Evolutionary conservation across 83 land plant species (phyloP), one percentile per base, ranked within the genome.

Genomic region (Larix sibirica): DNA sequence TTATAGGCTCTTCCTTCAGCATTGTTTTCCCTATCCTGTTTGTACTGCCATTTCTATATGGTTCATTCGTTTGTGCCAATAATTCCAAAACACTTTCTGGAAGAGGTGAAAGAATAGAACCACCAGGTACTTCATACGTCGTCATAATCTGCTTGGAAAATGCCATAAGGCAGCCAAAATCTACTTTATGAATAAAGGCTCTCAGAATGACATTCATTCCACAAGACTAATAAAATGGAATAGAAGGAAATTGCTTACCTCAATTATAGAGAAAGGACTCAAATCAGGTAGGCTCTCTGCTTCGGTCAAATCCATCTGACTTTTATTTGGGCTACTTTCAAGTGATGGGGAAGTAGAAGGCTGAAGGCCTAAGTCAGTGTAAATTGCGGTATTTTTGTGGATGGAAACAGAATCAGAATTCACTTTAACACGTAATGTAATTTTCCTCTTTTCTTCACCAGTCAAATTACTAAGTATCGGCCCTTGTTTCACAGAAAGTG

Each of bases 81-180:
- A 40, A 40, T 40, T 70, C 75, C 40, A 21, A 28, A 13, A 67
- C 4, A 1, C 16, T 67, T 4, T 67, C 13, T 8, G 24, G 70
- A 28, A 67, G 70, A 66, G 71, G 71, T 12, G 71, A 67, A 67
- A 67, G 40, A 36, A 67, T 31, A 67, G 71, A 67, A 67, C 40
- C 73, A 31, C 42, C n/a, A 68, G n/a, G n/a, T 2, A 68, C 31
- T 68, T 68, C 7, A 68, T 67, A 67, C 5, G 71, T 31, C 17
- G 40, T 67, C 71, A 67, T 67, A 31, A 67, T 14, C 70, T 66
- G 17, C 28, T 8, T 28, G 16, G 36, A 66, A 26, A 26, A 28
- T 26, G 31, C 14, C 70, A 66, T 28, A 66, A 66, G 47, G 17
- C 38, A 28, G 13, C 31, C 70, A 66, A 28, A 26, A 66, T 21